Evolutionary conservation across 208 protist genomes (phyloP).

Genomic region (Phytomonas serpens): DNA sequence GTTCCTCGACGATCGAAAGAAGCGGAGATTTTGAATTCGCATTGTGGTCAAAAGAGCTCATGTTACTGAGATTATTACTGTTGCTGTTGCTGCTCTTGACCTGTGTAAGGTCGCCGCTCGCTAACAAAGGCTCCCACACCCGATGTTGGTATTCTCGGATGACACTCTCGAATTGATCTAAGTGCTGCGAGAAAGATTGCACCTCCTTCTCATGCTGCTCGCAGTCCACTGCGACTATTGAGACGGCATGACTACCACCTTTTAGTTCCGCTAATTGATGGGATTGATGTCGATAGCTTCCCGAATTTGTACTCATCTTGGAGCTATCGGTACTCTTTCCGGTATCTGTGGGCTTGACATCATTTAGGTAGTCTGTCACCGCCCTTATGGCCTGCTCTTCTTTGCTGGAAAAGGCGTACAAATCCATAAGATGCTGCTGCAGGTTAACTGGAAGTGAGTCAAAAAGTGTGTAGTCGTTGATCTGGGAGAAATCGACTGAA

Average conservation of each 20-base stretch:
- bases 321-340: neutral
- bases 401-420: slow-evolving; percentile 63
- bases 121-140: slow-evolving; percentile 57
- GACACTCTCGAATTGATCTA: slow-evolving; percentile 48
- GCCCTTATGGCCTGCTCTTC: slow-evolving; percentile 46
- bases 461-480: slow-evolving; percentile 64
- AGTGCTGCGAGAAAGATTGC: slow-evolving; percentile 25
- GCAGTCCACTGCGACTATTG: slow-evolving; percentile 49
- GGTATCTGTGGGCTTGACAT: slow-evolving; percentile 14
- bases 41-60: neutral
- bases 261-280: slow-evolving; percentile 22
- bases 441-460: slow-evolving; percentile 51
- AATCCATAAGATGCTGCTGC: slow-evolving; percentile 68
- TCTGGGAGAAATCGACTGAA: slow-evolving; percentile 57
- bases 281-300: slow-evolving; percentile 25
- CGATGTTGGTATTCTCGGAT: slow-evolving; percentile 48
- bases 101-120: neutral
- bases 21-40: neutral
- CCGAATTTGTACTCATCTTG: neutral
- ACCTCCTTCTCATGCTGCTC: slow-evolving; percentile 49
- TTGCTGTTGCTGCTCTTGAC: neutral
- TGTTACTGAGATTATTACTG: neutral
- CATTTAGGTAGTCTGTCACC: slow-evolving; percentile 51
- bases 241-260: slow-evolving; percentile 33
- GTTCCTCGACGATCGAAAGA: neutral